A percentile compares a stretch with the other conserved stretches of the same genome.
Evolutionary conservation across 108 stramenopile genomes (phyloP).

Genomic region (Epithemia pelagica): DNA sequence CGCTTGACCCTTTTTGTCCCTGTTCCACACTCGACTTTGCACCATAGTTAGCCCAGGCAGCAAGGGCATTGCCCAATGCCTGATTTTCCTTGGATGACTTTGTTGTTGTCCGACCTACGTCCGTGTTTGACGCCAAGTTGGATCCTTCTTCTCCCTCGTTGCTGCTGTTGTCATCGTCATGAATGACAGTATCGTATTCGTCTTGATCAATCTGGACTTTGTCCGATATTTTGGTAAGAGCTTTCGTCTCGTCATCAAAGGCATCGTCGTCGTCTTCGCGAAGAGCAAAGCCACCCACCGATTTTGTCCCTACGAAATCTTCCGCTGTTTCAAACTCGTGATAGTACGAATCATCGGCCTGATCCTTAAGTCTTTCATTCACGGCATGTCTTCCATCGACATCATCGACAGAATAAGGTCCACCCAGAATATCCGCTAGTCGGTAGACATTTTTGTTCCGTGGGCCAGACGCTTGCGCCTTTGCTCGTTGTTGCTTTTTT

Average conservation of each 20-base stretch:
- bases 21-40: background rate
- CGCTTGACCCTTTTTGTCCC: constrained; percentile 1
- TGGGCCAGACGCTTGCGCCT: constrained; percentile 30
- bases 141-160: constrained; percentile 24
- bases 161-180: constrained; percentile 37
- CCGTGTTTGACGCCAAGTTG: no score
- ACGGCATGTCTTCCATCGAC: constrained; percentile 2
- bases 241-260: constrained; percentile 44
- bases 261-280: constrained; percentile 83
- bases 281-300: constrained; percentile 73
- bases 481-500: constrained; percentile 20
- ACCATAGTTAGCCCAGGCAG: constrained; percentile 16
- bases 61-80: constrained; percentile 15
- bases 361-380: background rate
- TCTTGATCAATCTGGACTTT: constrained; percentile 21
- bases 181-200: constrained; percentile 38
- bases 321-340: constrained; percentile 44
- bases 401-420: constrained; percentile 4
- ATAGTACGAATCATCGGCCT: constrained; percentile 35
- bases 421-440: constrained; percentile 18
- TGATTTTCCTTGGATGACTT: background rate
- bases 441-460: constrained; percentile 36
- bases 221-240: background rate
- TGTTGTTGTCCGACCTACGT: background rate
- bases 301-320: constrained; percentile 69